Conservation (phyloP, 306 rosid species). For the Boehmeria nivea region DNA sequence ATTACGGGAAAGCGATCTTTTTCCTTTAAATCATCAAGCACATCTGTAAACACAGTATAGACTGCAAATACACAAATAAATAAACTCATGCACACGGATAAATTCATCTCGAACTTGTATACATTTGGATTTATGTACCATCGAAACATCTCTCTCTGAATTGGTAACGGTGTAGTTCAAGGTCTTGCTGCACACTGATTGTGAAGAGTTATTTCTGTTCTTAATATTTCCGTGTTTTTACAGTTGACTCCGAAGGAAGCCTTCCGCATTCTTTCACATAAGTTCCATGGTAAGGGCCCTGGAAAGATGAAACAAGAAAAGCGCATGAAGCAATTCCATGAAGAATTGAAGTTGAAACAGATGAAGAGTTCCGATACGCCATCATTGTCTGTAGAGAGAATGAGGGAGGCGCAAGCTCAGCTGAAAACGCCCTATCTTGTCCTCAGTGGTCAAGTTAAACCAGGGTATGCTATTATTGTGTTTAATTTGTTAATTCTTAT, state of each 20-base stretch:
- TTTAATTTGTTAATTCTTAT: background rate
- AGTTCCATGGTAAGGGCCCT: slow-evolving; percentile 92
- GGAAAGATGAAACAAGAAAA: slow-evolving; percentile 98
- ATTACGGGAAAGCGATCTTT: too few species aligned
- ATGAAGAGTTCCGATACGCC: slow-evolving; percentile 95
- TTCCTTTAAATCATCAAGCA: too few species aligned
- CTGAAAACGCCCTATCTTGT: slow-evolving; percentile 83
- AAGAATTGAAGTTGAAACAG: slow-evolving; percentile 83
- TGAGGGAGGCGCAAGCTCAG: slow-evolving; percentile 92
- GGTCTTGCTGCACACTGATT: too few species aligned
- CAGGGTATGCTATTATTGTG: slow-evolving; percentile 49
- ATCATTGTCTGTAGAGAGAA: slow-evolving; percentile 78
- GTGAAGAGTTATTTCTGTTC: background rate
- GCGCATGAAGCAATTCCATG: slow-evolving; percentile 76
- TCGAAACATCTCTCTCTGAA: too few species aligned
- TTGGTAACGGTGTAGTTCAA: too few species aligned
- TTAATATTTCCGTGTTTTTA: slow-evolving; percentile 17
- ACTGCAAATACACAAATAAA: too few species aligned
- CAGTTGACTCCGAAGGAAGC: slow-evolving; percentile 98
- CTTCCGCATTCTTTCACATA: slow-evolving; percentile 66
- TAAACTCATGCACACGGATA: too few species aligned
- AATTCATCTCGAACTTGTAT: too few species aligned
- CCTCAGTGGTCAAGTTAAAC: slow-evolving; percentile 90
- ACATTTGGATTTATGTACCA: too few species aligned
- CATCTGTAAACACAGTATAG: too few species aligned